A percentile compares a stretch with the other conserved stretches of the same genome.
Conservation (phyloP, 495 filamentous ascomycete species). For the Chlorociboria aeruginascens region DNA sequence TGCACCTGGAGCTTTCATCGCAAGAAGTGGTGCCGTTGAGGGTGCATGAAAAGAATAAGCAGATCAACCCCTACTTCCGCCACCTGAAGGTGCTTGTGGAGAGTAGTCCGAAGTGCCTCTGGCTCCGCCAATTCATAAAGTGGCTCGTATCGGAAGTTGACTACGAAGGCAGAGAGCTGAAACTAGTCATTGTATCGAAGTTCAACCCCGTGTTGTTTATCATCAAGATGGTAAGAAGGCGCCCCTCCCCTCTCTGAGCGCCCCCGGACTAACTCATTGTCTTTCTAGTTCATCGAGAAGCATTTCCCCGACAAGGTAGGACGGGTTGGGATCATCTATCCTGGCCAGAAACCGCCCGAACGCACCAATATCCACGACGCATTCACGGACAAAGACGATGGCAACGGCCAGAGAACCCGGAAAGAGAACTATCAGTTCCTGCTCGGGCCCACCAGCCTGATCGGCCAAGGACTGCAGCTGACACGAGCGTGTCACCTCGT, state of each 20-base stretch:
- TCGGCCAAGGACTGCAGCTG: conserved; percentile 6
- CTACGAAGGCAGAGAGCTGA: background rate
- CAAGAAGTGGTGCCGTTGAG: background rate
- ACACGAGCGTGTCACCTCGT: conserved; percentile 8
- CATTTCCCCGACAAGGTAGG: background rate
- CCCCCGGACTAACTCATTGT: background rate
- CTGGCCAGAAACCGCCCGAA: background rate
- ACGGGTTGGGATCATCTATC: background rate
- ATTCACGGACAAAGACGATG: background rate
- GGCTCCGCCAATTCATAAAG: conserved; percentile 4
- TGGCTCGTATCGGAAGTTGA: background rate
- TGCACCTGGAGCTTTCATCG: background rate
- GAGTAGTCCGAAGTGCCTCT: conserved; percentile 3
- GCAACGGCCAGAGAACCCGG: background rate
- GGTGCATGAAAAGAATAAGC: background rate
- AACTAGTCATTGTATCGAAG: conserved; percentile 5
- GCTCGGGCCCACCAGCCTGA: background rate
- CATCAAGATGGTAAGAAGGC: conserved; percentile 6
- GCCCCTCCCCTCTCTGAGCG: background rate
- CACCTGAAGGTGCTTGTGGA: background rate
- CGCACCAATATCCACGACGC: background rate
- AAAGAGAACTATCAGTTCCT: conserved; percentile 4
- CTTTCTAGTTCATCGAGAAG: background rate
- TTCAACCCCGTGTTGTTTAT: conserved; percentile 2
- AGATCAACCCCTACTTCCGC: background rate